These are phyloP conservation scores for Aspergillus sp. DNA, from an alignment of 2,329 filamentous ascomycete species.

Conservation along the genomic window DNA sequence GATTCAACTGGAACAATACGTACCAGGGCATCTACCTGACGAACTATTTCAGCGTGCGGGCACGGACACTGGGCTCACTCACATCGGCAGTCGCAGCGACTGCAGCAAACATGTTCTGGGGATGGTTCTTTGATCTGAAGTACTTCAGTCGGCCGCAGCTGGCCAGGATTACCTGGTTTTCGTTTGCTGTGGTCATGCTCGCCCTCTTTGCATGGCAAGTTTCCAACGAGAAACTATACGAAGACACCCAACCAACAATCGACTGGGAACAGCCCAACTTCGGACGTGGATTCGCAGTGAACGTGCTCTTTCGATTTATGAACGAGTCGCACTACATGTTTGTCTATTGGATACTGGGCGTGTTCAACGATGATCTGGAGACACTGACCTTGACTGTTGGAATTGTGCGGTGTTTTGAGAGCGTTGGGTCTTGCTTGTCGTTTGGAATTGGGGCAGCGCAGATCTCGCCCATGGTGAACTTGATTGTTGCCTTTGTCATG, in stretches of 20 bases:
- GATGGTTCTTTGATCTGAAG: slow-evolving; percentile 4
- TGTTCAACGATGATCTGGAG: slow-evolving; percentile 9
- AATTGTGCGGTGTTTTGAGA: slow-evolving; percentile 11
- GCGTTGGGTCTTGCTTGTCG: slow-evolving; percentile 4
- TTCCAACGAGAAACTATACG: slow-evolving; percentile 6
- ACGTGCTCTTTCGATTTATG: slow-evolving; percentile 8
- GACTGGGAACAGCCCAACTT: slow-evolving; percentile 5
- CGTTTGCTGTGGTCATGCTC: slow-evolving; percentile 3
- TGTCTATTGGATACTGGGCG: slow-evolving; percentile 7
- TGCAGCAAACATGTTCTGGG: slow-evolving; percentile 9
- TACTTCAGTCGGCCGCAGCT: slow-evolving; percentile 1
- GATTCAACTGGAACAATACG: slow-evolving; percentile 8
- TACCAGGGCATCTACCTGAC: slow-evolving; percentile 11
- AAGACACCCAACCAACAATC: slow-evolving; percentile 2
- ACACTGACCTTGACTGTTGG: slow-evolving; percentile 7
- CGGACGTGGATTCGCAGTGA: slow-evolving; percentile 5
- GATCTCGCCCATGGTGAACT: slow-evolving; percentile 6
- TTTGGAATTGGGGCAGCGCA: slow-evolving; percentile 9
- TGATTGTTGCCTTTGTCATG: slow-evolving; percentile 9
- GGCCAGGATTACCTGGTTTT: slow-evolving; percentile 8
- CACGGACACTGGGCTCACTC: background rate
- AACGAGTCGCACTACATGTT: slow-evolving; percentile 12
- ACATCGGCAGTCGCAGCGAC: slow-evolving; percentile 1
- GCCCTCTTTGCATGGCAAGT: slow-evolving; percentile 2
- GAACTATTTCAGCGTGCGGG: slow-evolving; percentile 8